Base-by-base conservation (phyloP, 257 asterid genomes). In the Apocynum venetum region DNA sequence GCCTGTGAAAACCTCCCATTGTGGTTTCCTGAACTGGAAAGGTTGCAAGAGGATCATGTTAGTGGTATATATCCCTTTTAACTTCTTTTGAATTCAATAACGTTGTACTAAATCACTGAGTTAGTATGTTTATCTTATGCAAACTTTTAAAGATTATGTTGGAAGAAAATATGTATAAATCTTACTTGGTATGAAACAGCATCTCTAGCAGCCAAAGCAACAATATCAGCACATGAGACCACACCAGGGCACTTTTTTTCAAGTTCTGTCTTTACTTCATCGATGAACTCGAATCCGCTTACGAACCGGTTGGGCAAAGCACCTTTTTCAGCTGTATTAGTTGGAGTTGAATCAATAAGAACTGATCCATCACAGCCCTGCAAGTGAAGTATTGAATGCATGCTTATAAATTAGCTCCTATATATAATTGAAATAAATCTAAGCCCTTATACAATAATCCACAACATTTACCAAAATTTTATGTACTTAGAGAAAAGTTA, bases 281-380 rank as follows among this genome's bases (percentile, higher is more conserved):
- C 87, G 41, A 85, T 85, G 7, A 73, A 72, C 36, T 85, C 85
- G 14, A 72, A 81, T 20, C 83, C 89, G 4, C 48, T 35, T 52
- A 85, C 13, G 14, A 71, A 55, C 41, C 44, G 55, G 63, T 83
- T 85, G 41, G 79, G 89, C 11, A 36, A 36, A 10, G 87, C 87
- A 9, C 47, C 79, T 65, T 81, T 85, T 71, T 83, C 84, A 2
- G 76, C 57, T 8, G 66, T 36, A 59, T 71, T 82, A 7, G 72
- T 66, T 13, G 69, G 9, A 6, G 61, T 73, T 25, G 77, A 53
- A 44, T 83, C 87, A 4, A 83, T 43, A 13, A 83, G 75, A 72
- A 85, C n/a, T 7, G 89, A 85, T 49, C 70, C 85, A 79, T 85
- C 85, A 61, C 87, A 85, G 5, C 89, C 86, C 86, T 82, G 41